Conservation (phyloP, 73 alveolate genomes). For the Paramecium sexaurelia region DNA sequence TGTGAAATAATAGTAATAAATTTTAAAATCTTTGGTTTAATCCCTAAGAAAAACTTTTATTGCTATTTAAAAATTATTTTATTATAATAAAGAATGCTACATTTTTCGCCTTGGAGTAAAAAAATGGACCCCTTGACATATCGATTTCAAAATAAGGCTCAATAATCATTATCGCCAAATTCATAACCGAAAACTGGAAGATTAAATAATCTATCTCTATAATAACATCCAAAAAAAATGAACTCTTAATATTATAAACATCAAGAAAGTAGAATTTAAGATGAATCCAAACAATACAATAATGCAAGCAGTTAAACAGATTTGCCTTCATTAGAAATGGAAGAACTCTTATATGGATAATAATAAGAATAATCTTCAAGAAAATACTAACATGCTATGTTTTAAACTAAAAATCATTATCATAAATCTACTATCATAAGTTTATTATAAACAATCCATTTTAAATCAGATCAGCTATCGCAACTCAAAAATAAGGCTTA, state of each 20-base stretch:
- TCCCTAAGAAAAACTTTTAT: neutral
- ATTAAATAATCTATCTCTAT: neutral
- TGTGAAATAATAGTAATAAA: too few species aligned
- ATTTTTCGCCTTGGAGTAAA: constrained; percentile 5
- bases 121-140: neutral
- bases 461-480: neutral
- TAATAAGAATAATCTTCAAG: neutral
- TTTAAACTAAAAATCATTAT: neutral
- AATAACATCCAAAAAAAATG: neutral
- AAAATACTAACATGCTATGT: neutral
- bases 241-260: neutral
- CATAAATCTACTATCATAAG: neutral
- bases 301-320: constrained; percentile 28
- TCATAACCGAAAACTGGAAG: neutral
- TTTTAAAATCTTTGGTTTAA: too few species aligned
- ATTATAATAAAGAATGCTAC: neutral
- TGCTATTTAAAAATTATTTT: neutral
- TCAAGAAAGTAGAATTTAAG: neutral
- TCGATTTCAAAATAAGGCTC: neutral
- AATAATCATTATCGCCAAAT: neutral
- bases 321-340: neutral
- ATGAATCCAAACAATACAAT: neutral
- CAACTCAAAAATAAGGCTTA: neutral
- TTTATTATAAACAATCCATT: neutral
- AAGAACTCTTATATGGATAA: neutral